Evolutionary conservation across 257 asterid species (phyloP).

Genomic region (Nicotiana noctiflora): DNA sequence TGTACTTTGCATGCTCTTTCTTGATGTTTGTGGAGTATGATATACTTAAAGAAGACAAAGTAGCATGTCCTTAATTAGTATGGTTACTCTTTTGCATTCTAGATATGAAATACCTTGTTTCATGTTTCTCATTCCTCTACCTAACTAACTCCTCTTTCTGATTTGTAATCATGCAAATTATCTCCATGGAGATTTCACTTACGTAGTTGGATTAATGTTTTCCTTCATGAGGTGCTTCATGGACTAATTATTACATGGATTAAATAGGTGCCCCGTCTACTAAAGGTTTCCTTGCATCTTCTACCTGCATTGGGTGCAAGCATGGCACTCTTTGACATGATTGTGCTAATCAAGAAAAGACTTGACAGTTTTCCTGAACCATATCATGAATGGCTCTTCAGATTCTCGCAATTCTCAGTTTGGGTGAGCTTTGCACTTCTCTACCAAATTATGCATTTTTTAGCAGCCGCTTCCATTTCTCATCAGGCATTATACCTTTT

Average conservation of each 20-base stretch:
- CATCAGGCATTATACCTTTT: constrained; percentile 9
- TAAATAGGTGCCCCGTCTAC: constrained; percentile 34
- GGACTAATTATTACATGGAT: constrained; percentile 11
- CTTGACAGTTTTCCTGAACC: constrained; percentile 21
- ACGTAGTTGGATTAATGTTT: neutral
- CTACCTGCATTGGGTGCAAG: constrained; percentile 58
- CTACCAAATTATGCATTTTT: constrained; percentile 5
- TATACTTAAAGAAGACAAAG: neutral
- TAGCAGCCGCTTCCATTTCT: neutral
- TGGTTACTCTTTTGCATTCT: neutral
- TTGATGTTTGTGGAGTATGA: neutral
- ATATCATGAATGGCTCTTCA: constrained; percentile 58
- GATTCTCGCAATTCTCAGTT: constrained; percentile 46
- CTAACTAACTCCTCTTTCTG: neutral
- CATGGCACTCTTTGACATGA: constrained; percentile 33
- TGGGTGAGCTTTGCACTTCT: constrained; percentile 48
- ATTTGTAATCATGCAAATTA: neutral
- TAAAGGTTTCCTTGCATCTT: constrained; percentile 29
- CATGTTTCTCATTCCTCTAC: neutral
- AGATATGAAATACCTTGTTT: neutral
- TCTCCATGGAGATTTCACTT: neutral
- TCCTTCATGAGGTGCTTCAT: neutral
- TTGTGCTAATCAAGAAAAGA: constrained; percentile 32
- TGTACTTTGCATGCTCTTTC: neutral
- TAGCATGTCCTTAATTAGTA: neutral